These are phyloP conservation scores for Penicillium verrucosum DNA, from an alignment of 2,329 filamentous ascomycete genomes.

Conservation along the genomic window DNA sequence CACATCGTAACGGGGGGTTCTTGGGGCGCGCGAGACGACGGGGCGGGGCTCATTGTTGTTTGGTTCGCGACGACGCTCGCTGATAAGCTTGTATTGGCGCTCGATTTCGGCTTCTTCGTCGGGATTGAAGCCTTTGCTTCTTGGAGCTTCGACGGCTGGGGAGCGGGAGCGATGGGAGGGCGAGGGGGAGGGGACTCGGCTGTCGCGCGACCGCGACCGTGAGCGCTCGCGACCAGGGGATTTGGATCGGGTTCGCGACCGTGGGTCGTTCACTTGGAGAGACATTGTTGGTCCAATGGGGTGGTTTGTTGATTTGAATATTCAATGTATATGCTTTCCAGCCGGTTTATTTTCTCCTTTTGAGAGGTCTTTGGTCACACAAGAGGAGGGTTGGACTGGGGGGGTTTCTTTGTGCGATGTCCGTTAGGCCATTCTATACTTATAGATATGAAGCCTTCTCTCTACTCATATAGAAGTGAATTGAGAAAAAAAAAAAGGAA, in stretches of 20 bases:
- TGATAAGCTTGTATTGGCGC: slow-evolving; percentile 21
- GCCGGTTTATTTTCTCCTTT: background rate
- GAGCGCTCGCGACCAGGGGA: slow-evolving; percentile 46
- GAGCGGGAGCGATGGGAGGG: slow-evolving; percentile 26
- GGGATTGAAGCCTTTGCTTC: slow-evolving; percentile 11
- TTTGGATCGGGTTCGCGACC: slow-evolving; percentile 45
- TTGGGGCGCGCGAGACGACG: slow-evolving; percentile 15
- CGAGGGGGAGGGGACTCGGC: slow-evolving; percentile 32
- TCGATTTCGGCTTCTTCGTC: slow-evolving; percentile 24
- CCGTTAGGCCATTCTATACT: background rate
- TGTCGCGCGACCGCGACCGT: slow-evolving; percentile 44
- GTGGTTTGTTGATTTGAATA: background rate
- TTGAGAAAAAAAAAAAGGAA: background rate
- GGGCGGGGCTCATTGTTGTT: background rate
- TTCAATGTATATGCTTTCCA: background rate
- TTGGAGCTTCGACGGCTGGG: slow-evolving; percentile 17
- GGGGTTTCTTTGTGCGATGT: background rate
- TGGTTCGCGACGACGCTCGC: slow-evolving; percentile 9
- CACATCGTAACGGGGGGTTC: slow-evolving; percentile 22
- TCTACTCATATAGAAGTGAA: background rate
- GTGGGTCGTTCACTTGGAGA: slow-evolving; percentile 41
- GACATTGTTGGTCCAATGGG: slow-evolving; percentile 27
- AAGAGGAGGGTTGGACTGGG: background rate
- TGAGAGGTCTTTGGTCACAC: background rate
- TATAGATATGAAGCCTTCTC: background rate